Percentiles rank a stretch among this genome's conserved stretches.
Conservation (phyloP, 2,329 filamentous ascomycete species). For the Aschersonia sp. region DNA sequence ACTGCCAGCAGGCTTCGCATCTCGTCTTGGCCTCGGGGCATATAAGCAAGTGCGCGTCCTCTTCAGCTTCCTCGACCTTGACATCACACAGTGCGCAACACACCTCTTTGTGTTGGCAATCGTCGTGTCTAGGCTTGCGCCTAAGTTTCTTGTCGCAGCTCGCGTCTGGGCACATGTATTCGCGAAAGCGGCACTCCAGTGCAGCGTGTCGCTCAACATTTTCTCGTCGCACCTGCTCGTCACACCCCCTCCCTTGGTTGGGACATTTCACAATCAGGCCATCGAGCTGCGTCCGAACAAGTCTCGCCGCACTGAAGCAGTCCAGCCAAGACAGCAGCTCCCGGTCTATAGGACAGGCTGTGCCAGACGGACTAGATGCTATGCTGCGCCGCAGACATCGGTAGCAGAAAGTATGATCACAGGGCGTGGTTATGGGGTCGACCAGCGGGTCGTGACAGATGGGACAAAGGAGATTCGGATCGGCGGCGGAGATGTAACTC, state of each 20-base stretch:
- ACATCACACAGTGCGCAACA: slow-evolving; percentile 40
- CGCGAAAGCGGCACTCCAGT: slow-evolving; percentile 39
- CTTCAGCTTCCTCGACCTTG: slow-evolving; percentile 28
- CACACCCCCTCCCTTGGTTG: slow-evolving; percentile 34
- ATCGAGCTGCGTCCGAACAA: slow-evolving; percentile 47
- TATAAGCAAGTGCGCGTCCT: slow-evolving; percentile 17
- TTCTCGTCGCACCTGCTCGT: slow-evolving; percentile 33
- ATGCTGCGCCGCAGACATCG: slow-evolving; percentile 34
- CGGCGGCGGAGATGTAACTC: slow-evolving; percentile 26
- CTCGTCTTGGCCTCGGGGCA: slow-evolving; percentile 31
- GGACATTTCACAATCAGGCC: slow-evolving; percentile 44
- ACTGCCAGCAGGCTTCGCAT: slow-evolving; percentile 33
- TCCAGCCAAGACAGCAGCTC: slow-evolving; percentile 23
- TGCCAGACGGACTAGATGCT: slow-evolving; percentile 22
- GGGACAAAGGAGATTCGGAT: slow-evolving; percentile 34
- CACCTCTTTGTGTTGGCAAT: slow-evolving; percentile 38
- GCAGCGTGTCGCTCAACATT: slow-evolving; percentile 40
- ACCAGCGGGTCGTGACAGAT: slow-evolving; percentile 48
- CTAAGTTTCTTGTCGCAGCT: slow-evolving; percentile 35
- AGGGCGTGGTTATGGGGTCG: slow-evolving; percentile 44
- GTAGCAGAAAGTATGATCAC: slow-evolving; percentile 52
- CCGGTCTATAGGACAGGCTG: slow-evolving; percentile 44
- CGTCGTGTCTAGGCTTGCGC: slow-evolving; percentile 32
- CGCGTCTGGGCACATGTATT: slow-evolving; percentile 39
- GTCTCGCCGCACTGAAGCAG: slow-evolving; percentile 25